These are phyloP conservation scores for Candida mesenterica DNA, from an alignment of 1,139 yeast species.

Conservation along the genomic window DNA sequence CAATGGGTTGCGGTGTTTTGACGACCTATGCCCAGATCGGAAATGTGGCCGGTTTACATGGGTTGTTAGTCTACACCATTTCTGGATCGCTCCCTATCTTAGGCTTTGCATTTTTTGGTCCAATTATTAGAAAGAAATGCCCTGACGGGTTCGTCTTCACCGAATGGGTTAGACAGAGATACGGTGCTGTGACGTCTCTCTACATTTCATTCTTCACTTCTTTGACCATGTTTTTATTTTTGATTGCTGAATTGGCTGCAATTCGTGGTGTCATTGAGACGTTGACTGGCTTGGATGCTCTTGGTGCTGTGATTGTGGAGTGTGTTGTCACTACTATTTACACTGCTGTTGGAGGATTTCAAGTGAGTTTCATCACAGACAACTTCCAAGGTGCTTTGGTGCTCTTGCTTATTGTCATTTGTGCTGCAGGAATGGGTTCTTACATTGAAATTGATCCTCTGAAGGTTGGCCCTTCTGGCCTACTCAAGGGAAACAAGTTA, in stretches of 20 bases:
- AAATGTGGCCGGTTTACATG: conserved; percentile 83
- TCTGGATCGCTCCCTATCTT: conserved; percentile 82
- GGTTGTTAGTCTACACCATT: conserved; percentile 78
- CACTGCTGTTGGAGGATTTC: conserved; percentile 87
- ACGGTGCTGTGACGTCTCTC: conserved; percentile 68
- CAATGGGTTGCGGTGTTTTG: conserved; percentile 89
- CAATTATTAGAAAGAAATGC: conserved; percentile 70
- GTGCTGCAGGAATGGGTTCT: conserved; percentile 78
- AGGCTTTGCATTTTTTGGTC: conserved; percentile 80
- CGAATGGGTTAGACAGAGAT: conserved; percentile 90
- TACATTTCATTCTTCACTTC: conserved; percentile 81
- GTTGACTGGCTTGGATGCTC: conserved; percentile 74
- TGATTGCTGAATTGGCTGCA: conserved; percentile 86
- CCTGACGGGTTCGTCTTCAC: conserved; percentile 91
- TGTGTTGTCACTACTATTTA: conserved; percentile 85
- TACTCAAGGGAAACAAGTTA: conserved; percentile 60
- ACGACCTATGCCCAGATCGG: conserved; percentile 87
- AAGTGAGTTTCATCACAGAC: conserved; percentile 85
- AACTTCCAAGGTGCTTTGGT: conserved; percentile 82
- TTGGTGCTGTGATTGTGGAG: conserved; percentile 82
- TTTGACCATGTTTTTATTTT: conserved; percentile 80
- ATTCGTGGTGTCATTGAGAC: conserved; percentile 73
- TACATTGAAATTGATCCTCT: conserved; percentile 68
- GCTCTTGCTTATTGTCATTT: conserved; percentile 61
- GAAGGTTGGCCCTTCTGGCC: conserved; percentile 61